Base-by-base conservation (phyloP, 2,329 filamentous ascomycete genomes). In the Drechslerella dactyloides region DNA sequence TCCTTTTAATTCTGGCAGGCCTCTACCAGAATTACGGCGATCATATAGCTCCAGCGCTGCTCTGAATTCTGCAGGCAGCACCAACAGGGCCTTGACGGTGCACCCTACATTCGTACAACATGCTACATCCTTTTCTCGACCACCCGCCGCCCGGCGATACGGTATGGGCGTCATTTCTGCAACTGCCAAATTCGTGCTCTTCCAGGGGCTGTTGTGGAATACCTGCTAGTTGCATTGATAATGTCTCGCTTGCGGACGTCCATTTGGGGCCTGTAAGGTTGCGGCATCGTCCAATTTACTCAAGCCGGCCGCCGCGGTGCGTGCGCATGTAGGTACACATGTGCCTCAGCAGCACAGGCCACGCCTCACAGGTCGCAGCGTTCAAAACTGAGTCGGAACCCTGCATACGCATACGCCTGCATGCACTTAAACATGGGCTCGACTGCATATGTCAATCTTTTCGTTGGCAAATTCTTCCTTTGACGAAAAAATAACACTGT, bases 61-160 rank as follows among this genome's bases (percentile, higher is more conserved):
- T 69, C 55, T 54, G 19, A 33, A 35, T 24, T 53, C 17, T 23
- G 60, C 60, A 72, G 66, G 66, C 66, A 70, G 64, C 65, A 69
- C 65, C 51, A 51, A 30, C 57, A 69, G 44, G 65, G 54, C 17
- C 46, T 53, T 40, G 37, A 30, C 51, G 30, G n/a, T n/a, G n/a
- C n/a, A n/a, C n/a, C 66, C 56, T 64, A 50, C 58, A 53, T 58
- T 50, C 53, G 48, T 60, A 44, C 59, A 70, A 70, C 66, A 70
- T 64, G 58, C 66, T 58, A 62, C 65, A 70, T 70, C 66, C 66
- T 70, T 21, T 54, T 55, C 59, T 37, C 46, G 48, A 63, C 48
- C 58, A 48, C 46, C 33, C 65, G 54, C 66, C 66, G 54, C 66
- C 66, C 66, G 54, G 54, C 55, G 66, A 70, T 70, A 59, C 55